Evolutionary conservation across 306 rosid genomes (phyloP), one percentile per base, ranked within the genome.

Genomic region (Betula pendula): DNA sequence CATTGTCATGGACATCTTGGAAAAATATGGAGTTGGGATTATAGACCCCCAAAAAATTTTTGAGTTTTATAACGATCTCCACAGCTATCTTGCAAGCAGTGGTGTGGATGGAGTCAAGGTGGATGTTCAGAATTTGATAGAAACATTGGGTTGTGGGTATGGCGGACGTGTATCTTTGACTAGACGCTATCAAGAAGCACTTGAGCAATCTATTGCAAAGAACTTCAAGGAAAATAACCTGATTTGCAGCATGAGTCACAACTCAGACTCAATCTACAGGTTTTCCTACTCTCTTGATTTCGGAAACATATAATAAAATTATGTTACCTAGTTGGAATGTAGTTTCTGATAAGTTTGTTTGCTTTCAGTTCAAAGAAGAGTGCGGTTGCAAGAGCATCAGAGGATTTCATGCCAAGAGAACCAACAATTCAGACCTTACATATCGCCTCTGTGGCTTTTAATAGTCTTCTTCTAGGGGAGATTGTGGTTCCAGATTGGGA

Each of bases 371-470:
- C 94, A 51, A 89, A 85, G 85, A 85, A 82, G 79, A 88, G 90
- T 52, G 94, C 94, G 35, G 65, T 77, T 49, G 88, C 89, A 20
- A 89, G 96, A 88, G 94, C 88, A 40, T 88, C 91, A 6, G 96
- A 92, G 82, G 97, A 90, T 84, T 89, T 92, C 89, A 90, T 81
- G 96, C 96, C 93, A 35, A 70, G 86, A 65, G 91, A 90, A 80
- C 92, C 93, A n/a, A 82, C 87, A 68, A 73, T 86, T 45, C 97
- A 92, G 82, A 89, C 97, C 68, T 60, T 92, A 68, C 97, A 87
- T 66, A 22, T 92, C 70, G 91, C 94, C 7, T 79, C 92, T 17
- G 97, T 90, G 38, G 85, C 92, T 20, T 92, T 87, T 69, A 89
- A 90, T 43, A 92, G 94, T 77, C 89, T 90, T 83, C 86, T 90